phyloP scores from a whole-genome alignment of 176 grass and related monocot species.

The Triticum monococcum region DNA sequence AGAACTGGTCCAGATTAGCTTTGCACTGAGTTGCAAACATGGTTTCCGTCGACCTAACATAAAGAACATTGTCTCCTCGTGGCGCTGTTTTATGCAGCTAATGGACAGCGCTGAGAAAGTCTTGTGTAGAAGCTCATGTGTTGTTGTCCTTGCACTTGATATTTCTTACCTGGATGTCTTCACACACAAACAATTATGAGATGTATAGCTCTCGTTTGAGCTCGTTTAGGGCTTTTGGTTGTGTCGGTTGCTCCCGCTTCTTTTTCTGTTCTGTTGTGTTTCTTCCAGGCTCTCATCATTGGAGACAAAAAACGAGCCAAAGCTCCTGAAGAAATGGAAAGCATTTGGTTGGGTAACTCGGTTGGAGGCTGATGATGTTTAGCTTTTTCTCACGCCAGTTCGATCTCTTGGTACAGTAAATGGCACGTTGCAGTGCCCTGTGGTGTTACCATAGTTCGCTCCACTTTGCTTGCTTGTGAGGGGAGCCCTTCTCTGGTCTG shows the following conservation, averaged over 20 bases:
- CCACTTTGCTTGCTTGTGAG: background rate
- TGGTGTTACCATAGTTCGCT: background rate
- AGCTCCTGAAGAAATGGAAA: background rate
- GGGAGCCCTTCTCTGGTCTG: background rate
- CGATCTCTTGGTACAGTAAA: too few species aligned
- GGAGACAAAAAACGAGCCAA: background rate
- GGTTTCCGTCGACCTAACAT: background rate
- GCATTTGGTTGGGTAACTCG: background rate
- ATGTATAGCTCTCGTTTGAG: background rate
- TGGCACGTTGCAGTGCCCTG: too few species aligned
- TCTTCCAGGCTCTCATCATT: background rate
- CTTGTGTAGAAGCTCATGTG: background rate
- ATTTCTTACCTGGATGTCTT: background rate
- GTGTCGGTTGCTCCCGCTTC: too few species aligned
- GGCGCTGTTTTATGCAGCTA: background rate
- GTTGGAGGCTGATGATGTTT: background rate
- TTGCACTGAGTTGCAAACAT: background rate
- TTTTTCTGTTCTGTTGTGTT: background rate
- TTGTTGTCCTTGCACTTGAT: background rate
- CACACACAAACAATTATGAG: too few species aligned
- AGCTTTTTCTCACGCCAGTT: too few species aligned
- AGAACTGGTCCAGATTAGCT: background rate
- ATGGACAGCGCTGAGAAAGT: background rate
- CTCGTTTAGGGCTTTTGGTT: too few species aligned
- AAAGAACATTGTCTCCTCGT: background rate